Conservation (phyloP, 2,329 filamentous ascomycete genomes). For the Colletotrichum sp. region DNA sequence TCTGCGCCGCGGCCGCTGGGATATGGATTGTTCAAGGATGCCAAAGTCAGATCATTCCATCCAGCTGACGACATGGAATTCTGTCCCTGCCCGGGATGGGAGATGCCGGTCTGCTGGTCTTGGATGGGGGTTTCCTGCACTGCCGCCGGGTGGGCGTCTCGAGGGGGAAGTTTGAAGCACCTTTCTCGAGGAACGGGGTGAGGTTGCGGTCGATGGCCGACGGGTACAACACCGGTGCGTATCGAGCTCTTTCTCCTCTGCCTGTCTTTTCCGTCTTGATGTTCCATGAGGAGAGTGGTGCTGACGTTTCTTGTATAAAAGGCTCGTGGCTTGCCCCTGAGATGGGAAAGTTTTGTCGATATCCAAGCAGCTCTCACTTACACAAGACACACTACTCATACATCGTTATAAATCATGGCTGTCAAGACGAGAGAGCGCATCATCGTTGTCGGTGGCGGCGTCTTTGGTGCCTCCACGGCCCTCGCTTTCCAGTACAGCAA, state of each 20-base stretch:
- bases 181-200: not conserved
- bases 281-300: not conserved
- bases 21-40: not conserved
- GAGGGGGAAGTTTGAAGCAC: not conserved
- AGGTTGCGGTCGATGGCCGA: not conserved
- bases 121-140: not conserved
- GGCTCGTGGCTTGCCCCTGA: not conserved
- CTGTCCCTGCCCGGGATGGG: not conserved
- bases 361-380: not conserved
- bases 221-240: not conserved
- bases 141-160: not conserved
- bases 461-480: constrained; percentile 49
- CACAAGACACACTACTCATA: not conserved
- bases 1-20: not conserved
- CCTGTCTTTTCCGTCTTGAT: not conserved
- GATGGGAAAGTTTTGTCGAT: not conserved
- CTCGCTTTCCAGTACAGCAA: constrained; percentile 29
- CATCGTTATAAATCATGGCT: not conserved
- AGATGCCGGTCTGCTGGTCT: not conserved
- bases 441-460: constrained; percentile 47
- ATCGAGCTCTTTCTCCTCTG: not conserved
- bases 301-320: not conserved
- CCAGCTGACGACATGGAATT: not conserved
- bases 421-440: constrained; percentile 18
- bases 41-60: not conserved